Percentiles rank a stretch among this genome's conserved stretches.
phyloP scores from a whole-genome alignment of 345 rosid genomes.

The Heritiera fomes region DNA sequence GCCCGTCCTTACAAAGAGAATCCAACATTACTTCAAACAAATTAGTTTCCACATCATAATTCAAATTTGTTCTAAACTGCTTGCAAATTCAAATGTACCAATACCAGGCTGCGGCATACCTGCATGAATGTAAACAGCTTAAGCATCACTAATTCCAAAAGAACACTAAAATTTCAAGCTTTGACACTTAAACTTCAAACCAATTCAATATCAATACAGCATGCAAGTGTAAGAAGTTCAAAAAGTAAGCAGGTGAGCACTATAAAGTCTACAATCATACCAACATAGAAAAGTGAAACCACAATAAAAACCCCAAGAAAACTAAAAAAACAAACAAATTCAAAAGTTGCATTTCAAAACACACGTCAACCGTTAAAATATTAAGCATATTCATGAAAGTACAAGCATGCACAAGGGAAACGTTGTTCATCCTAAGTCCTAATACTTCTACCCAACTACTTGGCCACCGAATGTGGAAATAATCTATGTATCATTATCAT shows the following conservation, averaged over 20 bases:
- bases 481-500: not conserved
- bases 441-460: not conserved
- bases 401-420: not conserved
- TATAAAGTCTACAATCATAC: not conserved
- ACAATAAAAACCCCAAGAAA: not conserved
- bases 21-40: slow-evolving; percentile 78
- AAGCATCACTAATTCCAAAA: slow-evolving; percentile 7
- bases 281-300: not conserved
- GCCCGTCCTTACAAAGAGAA: slow-evolving; percentile 79
- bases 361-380: not conserved
- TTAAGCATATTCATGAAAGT: not conserved
- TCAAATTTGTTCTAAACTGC: slow-evolving; percentile 35
- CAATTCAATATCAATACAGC: not conserved
- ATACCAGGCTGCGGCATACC: slow-evolving; percentile 71
- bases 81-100: slow-evolving; percentile 62
- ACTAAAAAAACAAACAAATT: not conserved
- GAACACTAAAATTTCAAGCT: not conserved
- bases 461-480: not conserved
- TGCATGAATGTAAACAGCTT: slow-evolving; percentile 28
- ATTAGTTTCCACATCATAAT: slow-evolving; percentile 35
- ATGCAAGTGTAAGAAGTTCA: not conserved
- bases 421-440: not conserved
- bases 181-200: not conserved
- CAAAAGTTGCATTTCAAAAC: not conserved
- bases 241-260: slow-evolving; percentile 1